These are phyloP conservation scores for Waltergamsia citrina DNA, from an alignment of 2,329 filamentous ascomycete species.

Conservation along the genomic window DNA sequence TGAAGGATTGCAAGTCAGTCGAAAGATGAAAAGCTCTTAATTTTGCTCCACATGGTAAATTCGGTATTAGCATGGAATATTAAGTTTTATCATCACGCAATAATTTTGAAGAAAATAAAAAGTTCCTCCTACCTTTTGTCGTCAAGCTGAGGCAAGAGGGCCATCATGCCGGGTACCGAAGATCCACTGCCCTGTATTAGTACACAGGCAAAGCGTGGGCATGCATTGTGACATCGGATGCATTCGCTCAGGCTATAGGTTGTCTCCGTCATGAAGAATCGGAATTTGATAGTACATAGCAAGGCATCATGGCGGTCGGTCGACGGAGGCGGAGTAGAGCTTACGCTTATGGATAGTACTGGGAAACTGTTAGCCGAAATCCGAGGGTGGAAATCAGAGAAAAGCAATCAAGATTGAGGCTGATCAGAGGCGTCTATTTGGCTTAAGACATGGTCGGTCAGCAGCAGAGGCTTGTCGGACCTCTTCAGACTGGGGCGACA, in stretches of 20 bases:
- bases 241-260: conserved; percentile 17
- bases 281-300: conserved; percentile 37
- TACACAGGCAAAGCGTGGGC: background rate
- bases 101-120: conserved; percentile 9
- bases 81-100: conserved; percentile 55
- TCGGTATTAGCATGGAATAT: conserved; percentile 79
- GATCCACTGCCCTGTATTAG: too few species aligned
- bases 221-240: conserved; percentile 5
- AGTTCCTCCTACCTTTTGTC: conserved; percentile 19
- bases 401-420: conserved; percentile 6
- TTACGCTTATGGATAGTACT: background rate
- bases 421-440: conserved; percentile 45
- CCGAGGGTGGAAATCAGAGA: conserved; percentile 1
- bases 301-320: conserved; percentile 22
- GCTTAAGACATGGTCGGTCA: conserved; percentile 44
- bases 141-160: too few species aligned
- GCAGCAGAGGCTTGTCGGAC: conserved; percentile 35
- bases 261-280: conserved; percentile 28
- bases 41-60: conserved; percentile 55
- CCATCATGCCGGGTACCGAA: too few species aligned
- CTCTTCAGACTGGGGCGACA: conserved; percentile 41
- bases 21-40: conserved; percentile 82
- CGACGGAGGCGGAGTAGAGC: background rate
- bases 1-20: conserved; percentile 46
- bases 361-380: conserved; percentile 1